A percentile compares a stretch with the other conserved stretches of the same genome.
Evolutionary conservation across 495 filamentous ascomycete genomes (phyloP).

Genomic region (Venustampulla echinocandica): DNA sequence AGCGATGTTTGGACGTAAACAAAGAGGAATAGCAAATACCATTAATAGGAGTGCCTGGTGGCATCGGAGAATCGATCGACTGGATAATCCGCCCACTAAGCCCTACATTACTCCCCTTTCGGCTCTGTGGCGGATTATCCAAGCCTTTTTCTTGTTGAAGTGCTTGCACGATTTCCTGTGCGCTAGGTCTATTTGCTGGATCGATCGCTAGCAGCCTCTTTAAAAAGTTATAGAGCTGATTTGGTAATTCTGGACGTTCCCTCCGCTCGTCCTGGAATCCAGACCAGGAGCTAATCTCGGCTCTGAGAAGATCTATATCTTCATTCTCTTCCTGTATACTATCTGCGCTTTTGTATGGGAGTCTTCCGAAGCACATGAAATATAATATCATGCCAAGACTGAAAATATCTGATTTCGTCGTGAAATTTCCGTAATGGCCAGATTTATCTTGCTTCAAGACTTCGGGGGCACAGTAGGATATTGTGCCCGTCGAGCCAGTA

Average conservation of each 20-base stretch:
- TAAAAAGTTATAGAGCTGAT: constrained; percentile 76
- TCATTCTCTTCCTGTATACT: constrained; percentile 83
- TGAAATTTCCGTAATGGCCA: constrained; percentile 83
- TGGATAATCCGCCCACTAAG: constrained; percentile 38
- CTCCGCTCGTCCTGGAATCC: constrained; percentile 71
- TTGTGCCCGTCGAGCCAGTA: constrained; percentile 89
- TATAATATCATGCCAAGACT: constrained; percentile 97
- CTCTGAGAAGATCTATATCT: constrained; percentile 80
- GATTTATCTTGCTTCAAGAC: constrained; percentile 62
- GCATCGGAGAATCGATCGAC: constrained; percentile 47
- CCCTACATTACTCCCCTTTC: constrained; percentile 31
- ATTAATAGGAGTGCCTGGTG: constrained; percentile 26
- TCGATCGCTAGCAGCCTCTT: constrained; percentile 71
- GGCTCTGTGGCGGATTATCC: constrained; percentile 40
- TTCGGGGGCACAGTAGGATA: constrained; percentile 95
- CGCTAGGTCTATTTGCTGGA: constrained; percentile 68
- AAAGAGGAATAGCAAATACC: constrained; percentile 20
- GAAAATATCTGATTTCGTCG: constrained; percentile 92
- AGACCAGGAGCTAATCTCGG: constrained; percentile 78
- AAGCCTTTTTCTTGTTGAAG: constrained; percentile 64
- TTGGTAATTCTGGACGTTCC: constrained; percentile 72
- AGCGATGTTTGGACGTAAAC: constrained; percentile 14
- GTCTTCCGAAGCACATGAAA: constrained; percentile 87
- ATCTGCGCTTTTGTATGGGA: constrained; percentile 75
- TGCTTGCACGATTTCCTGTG: constrained; percentile 75